Base-by-base conservation (phyloP, 2,329 filamentous ascomycete species). In the Aspergillus fumigatiaffinis region DNA sequence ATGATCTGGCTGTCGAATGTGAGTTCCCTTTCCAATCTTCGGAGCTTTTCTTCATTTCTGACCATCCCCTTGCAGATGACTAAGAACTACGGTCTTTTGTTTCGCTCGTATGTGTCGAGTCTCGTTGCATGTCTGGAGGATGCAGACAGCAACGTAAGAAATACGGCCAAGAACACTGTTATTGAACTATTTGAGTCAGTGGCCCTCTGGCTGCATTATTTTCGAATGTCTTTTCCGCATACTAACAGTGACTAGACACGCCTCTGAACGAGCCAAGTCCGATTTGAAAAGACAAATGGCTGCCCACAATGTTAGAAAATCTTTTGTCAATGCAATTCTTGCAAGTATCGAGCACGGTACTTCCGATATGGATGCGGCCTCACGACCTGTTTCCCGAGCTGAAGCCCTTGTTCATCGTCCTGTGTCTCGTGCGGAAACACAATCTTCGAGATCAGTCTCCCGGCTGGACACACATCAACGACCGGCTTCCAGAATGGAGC, bases 71-170 rank as follows among this genome's bases (percentile, higher is more conserved):
- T 58, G 41, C 69, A 91, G 84, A 95, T 93, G 87, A 89, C 94
- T 72, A 84, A 87, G 69, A 88, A 91, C 54, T 84, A 92, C 57
- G 86, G 85, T 42, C 79, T 97, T 63, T 87, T 87, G 41, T 97
- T 97, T 76, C 88, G 91, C 60, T 80, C 79, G 67, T 96, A 95
- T 71, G 92, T 96, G 1, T 88, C 90, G 2, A 82, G 84, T 10
- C 81, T 97, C 44, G 93, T 97, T 77, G 88, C 91, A 54, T 84
- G 94, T 63, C 82, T 97, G 46, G 93, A 97, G 75, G 92, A 97
- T 73, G 89, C 92, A 9, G 93, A 96, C 72, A 88, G 89, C 51
- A 87, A 86, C 74, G 92, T 97, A 62, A 86, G 93, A 71, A 92
- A 96, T 68, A 84, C 85, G 41, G 91, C 92, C 60, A 96, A 94